These are phyloP conservation scores for Zygosaccharomyces pseudobailii DNA, from an alignment of 1,139 yeast genomes.

Conservation along the genomic window DNA sequence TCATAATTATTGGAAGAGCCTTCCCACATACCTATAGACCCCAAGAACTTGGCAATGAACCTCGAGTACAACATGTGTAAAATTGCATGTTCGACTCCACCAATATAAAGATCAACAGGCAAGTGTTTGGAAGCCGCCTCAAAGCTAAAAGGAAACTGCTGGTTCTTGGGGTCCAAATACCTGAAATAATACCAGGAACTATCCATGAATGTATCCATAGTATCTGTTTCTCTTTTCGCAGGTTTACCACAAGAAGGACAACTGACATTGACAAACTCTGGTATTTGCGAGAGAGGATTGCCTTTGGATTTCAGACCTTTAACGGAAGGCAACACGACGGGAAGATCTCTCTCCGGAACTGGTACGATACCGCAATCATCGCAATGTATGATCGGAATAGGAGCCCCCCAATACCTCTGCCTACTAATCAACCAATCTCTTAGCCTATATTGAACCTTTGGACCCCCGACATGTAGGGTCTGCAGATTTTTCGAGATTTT, in stretches of 20 bases:
- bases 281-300: slow-evolving; percentile 64
- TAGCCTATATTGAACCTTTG: slow-evolving; percentile 54
- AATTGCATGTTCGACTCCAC: slow-evolving; percentile 96
- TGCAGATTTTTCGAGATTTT: slow-evolving; percentile 44
- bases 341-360: slow-evolving; percentile 80
- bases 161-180: slow-evolving; percentile 69
- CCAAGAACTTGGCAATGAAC: slow-evolving; percentile 75
- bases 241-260: slow-evolving; percentile 78
- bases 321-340: slow-evolving; percentile 69
- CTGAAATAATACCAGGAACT: slow-evolving; percentile 95
- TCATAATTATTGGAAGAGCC: slow-evolving; percentile 56
- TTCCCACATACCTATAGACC: slow-evolving; percentile 56
- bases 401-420: slow-evolving; percentile 98
- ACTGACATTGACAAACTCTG: slow-evolving; percentile 62
- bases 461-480: slow-evolving; percentile 40
- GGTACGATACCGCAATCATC: slow-evolving; percentile 80
- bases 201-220: slow-evolving; percentile 98
- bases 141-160: slow-evolving; percentile 45
- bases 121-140: slow-evolving; percentile 50
- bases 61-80: slow-evolving; percentile 81
- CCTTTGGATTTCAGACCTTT: slow-evolving; percentile 51
- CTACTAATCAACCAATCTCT: slow-evolving; percentile 94
- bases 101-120: slow-evolving; percentile 89
- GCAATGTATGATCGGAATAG: slow-evolving; percentile 92
- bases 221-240: slow-evolving; percentile 89